Percentiles rank a stretch among this genome's conserved stretches.
Evolutionary conservation across 345 rosid species (phyloP).

Genomic region (Anacardium occidentale): DNA sequence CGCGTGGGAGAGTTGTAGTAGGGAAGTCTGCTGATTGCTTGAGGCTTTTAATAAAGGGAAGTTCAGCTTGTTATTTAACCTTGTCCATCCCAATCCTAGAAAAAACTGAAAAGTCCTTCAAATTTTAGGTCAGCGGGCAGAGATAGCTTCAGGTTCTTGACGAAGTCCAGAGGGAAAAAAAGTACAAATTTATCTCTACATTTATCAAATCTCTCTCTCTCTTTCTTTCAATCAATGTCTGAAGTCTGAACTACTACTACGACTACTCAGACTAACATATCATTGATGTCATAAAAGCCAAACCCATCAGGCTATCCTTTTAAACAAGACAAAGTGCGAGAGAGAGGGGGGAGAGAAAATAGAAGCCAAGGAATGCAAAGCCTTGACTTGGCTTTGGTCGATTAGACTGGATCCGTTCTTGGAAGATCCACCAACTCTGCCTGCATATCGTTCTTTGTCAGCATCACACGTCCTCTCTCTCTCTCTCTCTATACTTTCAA

Average conservation of each 20-base stretch:
- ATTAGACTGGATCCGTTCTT: constrained; percentile 39
- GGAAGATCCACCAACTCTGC: constrained; percentile 38
- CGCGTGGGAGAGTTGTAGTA: neutral
- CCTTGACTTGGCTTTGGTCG: constrained; percentile 21
- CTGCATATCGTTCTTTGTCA: constrained; percentile 25
- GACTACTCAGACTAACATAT: neutral
- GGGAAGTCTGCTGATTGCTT: constrained; percentile 17
- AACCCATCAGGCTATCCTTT: constrained; percentile 25
- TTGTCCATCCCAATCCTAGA: neutral
- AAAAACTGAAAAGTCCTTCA: neutral
- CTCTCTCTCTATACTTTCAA: neutral
- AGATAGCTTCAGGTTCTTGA: neutral
- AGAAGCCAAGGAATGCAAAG: neutral
- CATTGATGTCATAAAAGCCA: constrained; percentile 16
- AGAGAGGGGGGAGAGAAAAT: constrained; percentile 4
- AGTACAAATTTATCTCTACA: neutral
- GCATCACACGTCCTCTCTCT: constrained; percentile 15
- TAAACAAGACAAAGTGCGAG: neutral
- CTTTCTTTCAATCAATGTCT: neutral
- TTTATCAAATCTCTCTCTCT: neutral
- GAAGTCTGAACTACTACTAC: neutral
- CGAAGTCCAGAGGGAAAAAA: neutral
- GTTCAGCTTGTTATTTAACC: neutral
- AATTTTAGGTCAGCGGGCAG: constrained; percentile 2
- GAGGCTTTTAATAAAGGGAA: neutral